Percentiles rank a stretch among this genome's conserved stretches.
Conservation (phyloP, 169 alveolate genomes). For the Babesia gibsoni region DNA sequence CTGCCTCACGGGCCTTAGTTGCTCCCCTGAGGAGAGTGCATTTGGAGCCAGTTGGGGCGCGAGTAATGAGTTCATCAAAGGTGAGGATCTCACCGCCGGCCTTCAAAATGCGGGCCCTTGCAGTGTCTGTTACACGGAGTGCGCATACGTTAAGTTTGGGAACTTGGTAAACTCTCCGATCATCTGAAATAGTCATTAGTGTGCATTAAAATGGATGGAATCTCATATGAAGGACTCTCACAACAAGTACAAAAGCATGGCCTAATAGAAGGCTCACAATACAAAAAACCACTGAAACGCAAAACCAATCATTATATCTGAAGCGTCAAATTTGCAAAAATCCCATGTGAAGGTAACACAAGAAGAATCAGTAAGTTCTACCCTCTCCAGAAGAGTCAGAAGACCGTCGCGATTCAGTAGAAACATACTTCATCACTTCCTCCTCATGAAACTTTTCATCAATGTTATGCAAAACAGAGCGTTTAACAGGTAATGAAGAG, state of each 20-base stretch:
- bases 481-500: neutral
- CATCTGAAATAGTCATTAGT: too few species aligned
- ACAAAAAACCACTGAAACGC: too few species aligned
- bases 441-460: slow-evolving; percentile 13
- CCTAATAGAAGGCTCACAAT: too few species aligned
- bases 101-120: slow-evolving; percentile 90
- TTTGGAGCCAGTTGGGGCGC: slow-evolving; percentile 89
- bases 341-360: too few species aligned
- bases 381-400: slow-evolving; percentile 79
- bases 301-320: too few species aligned
- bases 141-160: slow-evolving; percentile 94
- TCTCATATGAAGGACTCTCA: too few species aligned
- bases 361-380: slow-evolving; percentile 62
- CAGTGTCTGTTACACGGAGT: slow-evolving; percentile 95
- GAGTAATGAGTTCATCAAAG: slow-evolving; percentile 93
- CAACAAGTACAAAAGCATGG: too few species aligned
- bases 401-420: slow-evolving; percentile 84
- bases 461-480: too few species aligned
- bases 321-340: too few species aligned
- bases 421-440: slow-evolving; percentile 71
- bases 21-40: slow-evolving; percentile 94
- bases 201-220: neutral
- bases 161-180: slow-evolving; percentile 79
- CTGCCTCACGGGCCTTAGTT: slow-evolving; percentile 92
- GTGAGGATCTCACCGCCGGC: slow-evolving; percentile 98